These are phyloP conservation scores for Talaromyces ruber DNA, from an alignment of 495 filamentous ascomycete genomes.

Conservation along the genomic window DNA sequence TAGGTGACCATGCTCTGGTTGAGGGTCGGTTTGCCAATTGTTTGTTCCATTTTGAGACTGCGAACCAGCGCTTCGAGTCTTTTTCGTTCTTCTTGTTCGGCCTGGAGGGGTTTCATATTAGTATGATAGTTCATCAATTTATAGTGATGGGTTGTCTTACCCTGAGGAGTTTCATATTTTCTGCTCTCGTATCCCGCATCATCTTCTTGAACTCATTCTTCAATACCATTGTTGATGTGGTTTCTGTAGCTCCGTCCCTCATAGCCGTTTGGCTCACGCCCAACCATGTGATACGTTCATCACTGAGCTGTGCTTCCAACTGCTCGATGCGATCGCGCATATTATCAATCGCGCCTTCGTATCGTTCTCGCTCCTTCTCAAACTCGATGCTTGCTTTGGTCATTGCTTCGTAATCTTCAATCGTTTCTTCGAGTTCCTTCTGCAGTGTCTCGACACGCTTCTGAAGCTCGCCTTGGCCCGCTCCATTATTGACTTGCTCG, in stretches of 20 bases:
- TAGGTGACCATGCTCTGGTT: constrained; percentile 40
- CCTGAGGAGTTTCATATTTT: constrained; percentile 60
- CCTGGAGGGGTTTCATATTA: constrained; percentile 29
- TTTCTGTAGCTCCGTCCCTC: constrained; percentile 39
- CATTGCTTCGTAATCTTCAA: constrained; percentile 79
- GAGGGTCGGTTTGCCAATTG: constrained; percentile 41
- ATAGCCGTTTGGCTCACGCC: constrained; percentile 47
- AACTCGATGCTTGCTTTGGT: constrained; percentile 78
- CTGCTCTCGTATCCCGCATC: constrained; percentile 73
- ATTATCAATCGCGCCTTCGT: constrained; percentile 65
- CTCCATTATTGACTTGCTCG: constrained; percentile 15
- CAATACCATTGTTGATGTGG: constrained; percentile 62
- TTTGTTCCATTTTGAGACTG: constrained; percentile 44
- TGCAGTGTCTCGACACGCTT: constrained; percentile 56
- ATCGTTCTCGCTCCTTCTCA: constrained; percentile 72
- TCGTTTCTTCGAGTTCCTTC: constrained; percentile 71
- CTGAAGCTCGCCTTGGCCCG: constrained; percentile 38
- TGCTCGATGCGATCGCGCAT: constrained; percentile 61
- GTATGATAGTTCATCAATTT: constrained; percentile 4
- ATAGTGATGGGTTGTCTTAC: constrained; percentile 32
- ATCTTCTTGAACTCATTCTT: constrained; percentile 85
- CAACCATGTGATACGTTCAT: constrained; percentile 65
- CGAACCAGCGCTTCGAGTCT: constrained; percentile 54
- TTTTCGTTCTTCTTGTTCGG: constrained; percentile 65
- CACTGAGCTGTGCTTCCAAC: constrained; percentile 58